These are phyloP conservation scores for Wickerhamomyces rabaulensis DNA, from an alignment of 805 yeast species.

Conservation along the genomic window DNA sequence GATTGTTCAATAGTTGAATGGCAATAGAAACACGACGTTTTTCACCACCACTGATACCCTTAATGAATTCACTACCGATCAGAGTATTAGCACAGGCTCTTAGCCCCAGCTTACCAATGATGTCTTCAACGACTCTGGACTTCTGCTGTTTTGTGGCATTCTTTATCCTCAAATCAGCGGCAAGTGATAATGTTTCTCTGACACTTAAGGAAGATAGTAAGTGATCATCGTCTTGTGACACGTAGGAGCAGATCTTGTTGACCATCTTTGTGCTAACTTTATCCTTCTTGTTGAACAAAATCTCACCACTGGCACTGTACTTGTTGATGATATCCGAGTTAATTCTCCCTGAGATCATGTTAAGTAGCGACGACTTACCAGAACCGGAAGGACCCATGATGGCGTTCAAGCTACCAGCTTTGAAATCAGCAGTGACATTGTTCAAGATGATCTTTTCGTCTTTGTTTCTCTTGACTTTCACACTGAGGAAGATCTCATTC, in stretches of 20 bases:
- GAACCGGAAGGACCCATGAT: constrained; percentile 83
- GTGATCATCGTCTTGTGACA: constrained; percentile 77
- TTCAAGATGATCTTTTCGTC: constrained; percentile 15
- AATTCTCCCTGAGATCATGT: constrained; percentile 57
- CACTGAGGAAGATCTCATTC: constrained; percentile 13
- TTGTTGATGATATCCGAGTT: constrained; percentile 27
- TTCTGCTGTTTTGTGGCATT: constrained; percentile 37
- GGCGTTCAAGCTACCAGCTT: constrained; percentile 49
- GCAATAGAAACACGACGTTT: constrained; percentile 82
- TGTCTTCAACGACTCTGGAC: constrained; percentile 41
- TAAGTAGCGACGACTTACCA: constrained; percentile 67
- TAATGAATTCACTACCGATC: constrained; percentile 56
- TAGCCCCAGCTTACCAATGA: constrained; percentile 64
- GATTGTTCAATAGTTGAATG: constrained; percentile 67
- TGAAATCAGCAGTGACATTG: constrained; percentile 19
- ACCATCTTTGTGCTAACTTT: constrained; percentile 33
- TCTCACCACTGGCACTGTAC: constrained; percentile 33
- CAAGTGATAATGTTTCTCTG: constrained; percentile 66
- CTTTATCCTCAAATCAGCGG: constrained; percentile 65
- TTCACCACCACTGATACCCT: constrained; percentile 80
- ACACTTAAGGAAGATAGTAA: constrained; percentile 70
- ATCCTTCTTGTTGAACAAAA: constrained; percentile 36
- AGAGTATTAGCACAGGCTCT: constrained; percentile 72
- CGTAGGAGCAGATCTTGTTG: constrained; percentile 61
- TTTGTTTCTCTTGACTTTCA: constrained; percentile 6